Conservation (phyloP, 345 rosid genomes). For the Linum usitatissimum region DNA sequence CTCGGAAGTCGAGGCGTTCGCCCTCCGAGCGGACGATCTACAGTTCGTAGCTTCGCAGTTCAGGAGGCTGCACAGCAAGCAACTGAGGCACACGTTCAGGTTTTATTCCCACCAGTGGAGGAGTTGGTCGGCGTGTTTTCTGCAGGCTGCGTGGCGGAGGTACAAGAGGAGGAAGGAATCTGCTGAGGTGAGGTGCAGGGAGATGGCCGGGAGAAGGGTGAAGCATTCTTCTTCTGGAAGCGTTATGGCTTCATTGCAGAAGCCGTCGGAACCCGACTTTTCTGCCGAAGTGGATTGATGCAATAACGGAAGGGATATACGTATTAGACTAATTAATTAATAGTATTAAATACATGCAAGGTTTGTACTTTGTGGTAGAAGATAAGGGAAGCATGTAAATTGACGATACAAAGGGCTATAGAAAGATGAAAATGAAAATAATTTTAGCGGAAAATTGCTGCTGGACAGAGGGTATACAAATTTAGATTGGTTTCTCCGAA, state of each 20-base stretch:
- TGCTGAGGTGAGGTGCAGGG: slow-evolving; percentile 38
- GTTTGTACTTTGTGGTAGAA: no score
- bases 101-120: slow-evolving; percentile 91
- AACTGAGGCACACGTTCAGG: slow-evolving; percentile 65
- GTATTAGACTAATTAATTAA: no score
- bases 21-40: slow-evolving; percentile 66
- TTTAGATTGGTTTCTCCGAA: no score
- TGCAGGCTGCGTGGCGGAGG: slow-evolving; percentile 77
- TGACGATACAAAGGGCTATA: no score
- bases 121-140: slow-evolving; percentile 79
- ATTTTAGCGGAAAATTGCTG: no score
- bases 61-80: slow-evolving; percentile 73
- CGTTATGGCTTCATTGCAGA: slow-evolving; percentile 39
- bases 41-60: slow-evolving; percentile 75
- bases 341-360: no score
- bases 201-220: slow-evolving; percentile 31
- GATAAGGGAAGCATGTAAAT: no score
- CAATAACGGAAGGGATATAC: no score
- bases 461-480: no score
- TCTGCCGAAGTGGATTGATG: slow-evolving; percentile 41
- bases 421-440: no score
- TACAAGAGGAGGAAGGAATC: slow-evolving; percentile 48
- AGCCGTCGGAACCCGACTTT: slow-evolving; percentile 81
- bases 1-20: slow-evolving; percentile 79
- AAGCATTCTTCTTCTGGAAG: slow-evolving; percentile 28